phyloP scores from a whole-genome alignment of 164 flowering plant species.

The Paratinospora sagittata region DNA sequence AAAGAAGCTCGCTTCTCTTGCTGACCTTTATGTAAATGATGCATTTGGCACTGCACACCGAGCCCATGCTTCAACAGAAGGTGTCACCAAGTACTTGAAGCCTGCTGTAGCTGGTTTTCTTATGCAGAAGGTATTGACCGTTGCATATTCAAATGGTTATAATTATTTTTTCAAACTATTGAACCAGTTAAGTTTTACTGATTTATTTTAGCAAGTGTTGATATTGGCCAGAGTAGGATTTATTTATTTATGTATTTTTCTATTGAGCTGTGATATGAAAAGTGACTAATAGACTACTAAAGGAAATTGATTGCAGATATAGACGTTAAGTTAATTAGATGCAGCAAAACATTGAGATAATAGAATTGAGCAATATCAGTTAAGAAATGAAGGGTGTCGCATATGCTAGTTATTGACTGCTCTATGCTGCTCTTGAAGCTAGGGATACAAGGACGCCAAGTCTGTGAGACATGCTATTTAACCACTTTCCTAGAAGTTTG shows the following conservation, averaged over 20 bases:
- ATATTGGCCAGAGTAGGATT: too few species aligned
- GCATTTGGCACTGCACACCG: conserved; percentile 88
- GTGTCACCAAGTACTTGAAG: conserved; percentile 69
- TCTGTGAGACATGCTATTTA: neutral
- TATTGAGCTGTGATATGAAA: neutral
- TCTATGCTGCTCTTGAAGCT: neutral
- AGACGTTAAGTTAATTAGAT: neutral
- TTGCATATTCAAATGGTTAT: neutral
- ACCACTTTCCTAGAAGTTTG: neutral
- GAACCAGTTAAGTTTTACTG: too few species aligned
- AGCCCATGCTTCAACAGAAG: conserved; percentile 93
- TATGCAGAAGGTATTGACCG: conserved; percentile 69
- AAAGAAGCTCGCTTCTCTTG: conserved; percentile 74
- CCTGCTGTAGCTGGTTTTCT: conserved; percentile 91
- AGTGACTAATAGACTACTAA: neutral
- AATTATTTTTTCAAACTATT: neutral
- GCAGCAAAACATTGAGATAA: neutral
- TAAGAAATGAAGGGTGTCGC: neutral
- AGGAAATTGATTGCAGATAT: neutral
- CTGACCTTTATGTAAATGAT: conserved; percentile 80
- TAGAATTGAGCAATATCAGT: neutral
- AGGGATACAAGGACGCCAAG: neutral
- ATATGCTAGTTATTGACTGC: neutral
- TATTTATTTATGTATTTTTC: neutral
- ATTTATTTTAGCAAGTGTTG: too few species aligned